A percentile compares a stretch with the other conserved stretches of the same genome.
Conservation (phyloP, 2,329 filamentous ascomycete genomes). For the Furcasterigmium furcatum region DNA sequence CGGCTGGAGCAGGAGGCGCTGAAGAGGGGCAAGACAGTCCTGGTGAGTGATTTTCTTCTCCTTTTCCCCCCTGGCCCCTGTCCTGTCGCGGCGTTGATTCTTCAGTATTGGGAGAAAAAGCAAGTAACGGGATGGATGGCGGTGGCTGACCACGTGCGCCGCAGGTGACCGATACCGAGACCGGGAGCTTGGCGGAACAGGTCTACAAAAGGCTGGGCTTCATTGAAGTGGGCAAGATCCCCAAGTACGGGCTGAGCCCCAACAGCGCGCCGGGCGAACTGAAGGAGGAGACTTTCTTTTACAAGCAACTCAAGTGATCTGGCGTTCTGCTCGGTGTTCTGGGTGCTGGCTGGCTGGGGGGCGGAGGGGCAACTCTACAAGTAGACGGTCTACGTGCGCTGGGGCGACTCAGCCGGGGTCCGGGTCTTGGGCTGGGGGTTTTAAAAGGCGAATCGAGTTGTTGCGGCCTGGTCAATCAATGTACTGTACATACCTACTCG, state of each 20-base stretch:
- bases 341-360: neutral
- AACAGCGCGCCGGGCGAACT: slow-evolving; percentile 33
- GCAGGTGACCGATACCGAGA: slow-evolving; percentile 50
- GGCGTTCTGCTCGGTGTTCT: neutral
- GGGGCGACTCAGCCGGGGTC: slow-evolving; percentile 3
- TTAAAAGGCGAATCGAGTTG: too few relatives aligned
- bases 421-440: neutral
- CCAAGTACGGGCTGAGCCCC: slow-evolving; percentile 48
- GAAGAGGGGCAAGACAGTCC: slow-evolving; percentile 41
- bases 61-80: neutral
- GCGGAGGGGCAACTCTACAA: slow-evolving; percentile 1
- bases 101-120: too few relatives aligned
- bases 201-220: slow-evolving; percentile 57
- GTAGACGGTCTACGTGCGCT: slow-evolving; percentile 4
- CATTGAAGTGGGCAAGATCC: slow-evolving; percentile 50
- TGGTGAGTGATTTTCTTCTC: slow-evolving; percentile 39
- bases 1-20: slow-evolving; percentile 54
- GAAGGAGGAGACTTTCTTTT: slow-evolving; percentile 53
- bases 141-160: neutral
- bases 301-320: slow-evolving; percentile 44
- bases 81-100: neutral
- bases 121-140: neutral
- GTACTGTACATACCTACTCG: too few relatives aligned
- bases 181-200: slow-evolving; percentile 46
- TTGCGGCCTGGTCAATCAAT: too few relatives aligned